phyloP scores from a whole-genome alignment of 257 asterid species.

The Handroanthus guayacan region DNA sequence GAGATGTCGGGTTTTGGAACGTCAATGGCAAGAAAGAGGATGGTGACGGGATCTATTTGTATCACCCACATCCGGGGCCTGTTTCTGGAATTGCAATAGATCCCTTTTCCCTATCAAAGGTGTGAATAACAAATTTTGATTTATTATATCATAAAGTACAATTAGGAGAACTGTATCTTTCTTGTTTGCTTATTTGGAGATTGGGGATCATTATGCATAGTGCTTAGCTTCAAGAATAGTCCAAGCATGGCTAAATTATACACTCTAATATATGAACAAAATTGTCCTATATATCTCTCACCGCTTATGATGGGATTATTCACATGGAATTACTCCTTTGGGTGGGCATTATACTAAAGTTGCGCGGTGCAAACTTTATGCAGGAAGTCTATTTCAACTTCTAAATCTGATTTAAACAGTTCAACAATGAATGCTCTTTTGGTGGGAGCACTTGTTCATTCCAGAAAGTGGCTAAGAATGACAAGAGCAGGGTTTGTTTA shows the following conservation, averaged over 20 bases:
- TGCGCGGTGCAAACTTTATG: neutral
- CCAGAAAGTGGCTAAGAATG: conserved; percentile 8
- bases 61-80: conserved; percentile 81
- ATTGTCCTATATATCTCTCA: neutral
- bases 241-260: neutral
- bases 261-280: neutral
- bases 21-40: conserved; percentile 63
- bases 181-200: neutral
- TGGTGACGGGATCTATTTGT: conserved; percentile 69
- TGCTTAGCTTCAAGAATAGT: conserved; percentile 21
- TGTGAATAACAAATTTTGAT: conserved; percentile 21
- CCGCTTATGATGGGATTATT: neutral
- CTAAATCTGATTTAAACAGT: conserved; percentile 3
- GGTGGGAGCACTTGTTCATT: neutral
- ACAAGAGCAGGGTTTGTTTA: neutral
- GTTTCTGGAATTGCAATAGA: conserved; percentile 73
- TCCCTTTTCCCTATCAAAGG: conserved; percentile 74
- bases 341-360: neutral
- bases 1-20: conserved; percentile 88
- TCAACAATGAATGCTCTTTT: neutral
- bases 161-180: neutral
- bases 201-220: neutral
- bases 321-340: neutral
- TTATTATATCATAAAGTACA: neutral
- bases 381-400: neutral